Conservation (phyloP, 768 basidiomycete genomes). For the Xerocomellus chrysenteron region DNA sequence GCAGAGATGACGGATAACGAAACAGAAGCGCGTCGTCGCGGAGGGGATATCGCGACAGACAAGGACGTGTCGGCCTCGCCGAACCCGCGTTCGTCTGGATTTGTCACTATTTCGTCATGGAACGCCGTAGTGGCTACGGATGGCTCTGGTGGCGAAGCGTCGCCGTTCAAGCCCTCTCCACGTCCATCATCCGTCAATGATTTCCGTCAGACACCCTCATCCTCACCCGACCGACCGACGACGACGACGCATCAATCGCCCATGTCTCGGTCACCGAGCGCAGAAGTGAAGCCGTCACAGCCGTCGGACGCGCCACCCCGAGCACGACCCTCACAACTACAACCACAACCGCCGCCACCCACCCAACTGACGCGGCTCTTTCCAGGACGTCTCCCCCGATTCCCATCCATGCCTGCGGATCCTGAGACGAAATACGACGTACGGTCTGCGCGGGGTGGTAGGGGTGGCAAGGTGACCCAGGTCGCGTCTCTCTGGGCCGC, state of each 20-base stretch:
- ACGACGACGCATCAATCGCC: not conserved
- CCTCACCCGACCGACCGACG: not conserved
- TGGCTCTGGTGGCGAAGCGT: not conserved
- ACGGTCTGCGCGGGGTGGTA: slow-evolving; percentile 74
- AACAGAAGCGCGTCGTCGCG: slow-evolving; percentile 1
- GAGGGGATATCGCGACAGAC: slow-evolving; percentile 5
- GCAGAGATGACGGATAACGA: slow-evolving; percentile 7
- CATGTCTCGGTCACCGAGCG: slow-evolving; percentile 15
- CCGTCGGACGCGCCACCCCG: not conserved
- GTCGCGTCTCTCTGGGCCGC: slow-evolving; percentile 75
- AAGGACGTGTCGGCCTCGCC: slow-evolving; percentile 41
- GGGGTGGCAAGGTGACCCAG: slow-evolving; percentile 70
- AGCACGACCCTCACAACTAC: not conserved
- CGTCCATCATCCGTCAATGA: slow-evolving; percentile 25
- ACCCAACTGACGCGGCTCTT: slow-evolving; percentile 1
- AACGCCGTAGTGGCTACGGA: slow-evolving; percentile 27
- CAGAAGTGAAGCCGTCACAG: slow-evolving; percentile 9
- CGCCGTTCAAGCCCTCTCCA: slow-evolving; percentile 12
- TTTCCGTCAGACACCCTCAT: slow-evolving; percentile 5
- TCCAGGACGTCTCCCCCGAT: slow-evolving; percentile 32
- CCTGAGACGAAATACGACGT: slow-evolving; percentile 68
- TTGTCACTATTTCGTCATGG: slow-evolving; percentile 61
- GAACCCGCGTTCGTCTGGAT: slow-evolving; percentile 76
- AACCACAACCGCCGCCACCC: not conserved
- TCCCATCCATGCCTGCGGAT: slow-evolving; percentile 38